phyloP scores from a whole-genome alignment of 2,329 filamentous ascomycete genomes.

The Talaromyces sp. region DNA sequence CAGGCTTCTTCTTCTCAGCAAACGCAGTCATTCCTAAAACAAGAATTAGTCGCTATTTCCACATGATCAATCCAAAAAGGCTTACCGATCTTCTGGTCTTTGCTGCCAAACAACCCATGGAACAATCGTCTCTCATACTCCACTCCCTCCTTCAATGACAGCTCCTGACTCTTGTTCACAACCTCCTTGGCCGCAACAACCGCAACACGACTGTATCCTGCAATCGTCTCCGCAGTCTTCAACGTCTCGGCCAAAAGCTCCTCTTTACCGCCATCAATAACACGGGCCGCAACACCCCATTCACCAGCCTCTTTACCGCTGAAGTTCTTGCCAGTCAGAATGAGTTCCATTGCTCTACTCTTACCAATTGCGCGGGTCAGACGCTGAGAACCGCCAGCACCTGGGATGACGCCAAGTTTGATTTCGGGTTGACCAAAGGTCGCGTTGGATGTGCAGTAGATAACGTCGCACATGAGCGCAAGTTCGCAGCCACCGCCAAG shows the following conservation, averaged over 20 bases:
- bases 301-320: conserved; percentile 77
- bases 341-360: conserved; percentile 84
- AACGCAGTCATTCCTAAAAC: conserved; percentile 77
- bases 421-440: conserved; percentile 98
- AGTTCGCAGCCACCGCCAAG: conserved; percentile 95
- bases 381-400: conserved; percentile 86
- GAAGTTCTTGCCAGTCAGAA: conserved; percentile 82
- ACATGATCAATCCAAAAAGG: neutral
- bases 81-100: conserved; percentile 92
- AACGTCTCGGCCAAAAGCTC: conserved; percentile 77
- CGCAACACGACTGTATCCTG: conserved; percentile 79
- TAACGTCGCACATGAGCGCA: conserved; percentile 93
- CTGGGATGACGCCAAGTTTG: conserved; percentile 88
- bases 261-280: conserved; percentile 72
- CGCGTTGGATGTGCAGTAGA: conserved; percentile 82
- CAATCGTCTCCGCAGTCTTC: conserved; percentile 84
- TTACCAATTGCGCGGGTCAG: conserved; percentile 80
- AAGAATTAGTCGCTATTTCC: neutral
- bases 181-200: conserved; percentile 91
- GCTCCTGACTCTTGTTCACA: conserved; percentile 98
- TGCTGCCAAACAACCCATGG: conserved; percentile 86
- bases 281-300: conserved; percentile 84
- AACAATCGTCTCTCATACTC: conserved; percentile 94
- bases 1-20: conserved; percentile 86
- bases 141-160: conserved; percentile 81